These are phyloP conservation scores for Umbellularia californica DNA, from an alignment of 164 flowering plant genomes.

Conservation along the genomic window DNA sequence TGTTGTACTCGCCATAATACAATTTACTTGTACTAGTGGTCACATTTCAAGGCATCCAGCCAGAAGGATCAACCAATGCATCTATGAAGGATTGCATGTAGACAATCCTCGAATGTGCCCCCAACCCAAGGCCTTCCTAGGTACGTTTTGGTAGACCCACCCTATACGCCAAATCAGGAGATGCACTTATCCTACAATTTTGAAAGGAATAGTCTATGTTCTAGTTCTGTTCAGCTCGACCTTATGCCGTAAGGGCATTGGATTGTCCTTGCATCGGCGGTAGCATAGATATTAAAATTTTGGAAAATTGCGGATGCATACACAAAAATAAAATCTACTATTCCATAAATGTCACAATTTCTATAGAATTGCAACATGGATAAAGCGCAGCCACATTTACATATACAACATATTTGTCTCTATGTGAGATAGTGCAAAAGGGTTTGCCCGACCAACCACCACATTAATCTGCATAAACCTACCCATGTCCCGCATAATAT, in stretches of 20 bases:
- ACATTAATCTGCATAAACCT: no score
- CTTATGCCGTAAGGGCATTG: slow-evolving; percentile 28
- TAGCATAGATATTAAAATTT: slow-evolving; percentile 31
- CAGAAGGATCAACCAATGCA: no score
- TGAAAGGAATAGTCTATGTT: slow-evolving; percentile 30
- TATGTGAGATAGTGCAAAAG: no score
- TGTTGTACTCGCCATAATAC: no score
- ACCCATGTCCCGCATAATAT: no score
- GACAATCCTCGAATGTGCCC: no score
- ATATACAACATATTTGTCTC: no score
- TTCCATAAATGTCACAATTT: slow-evolving; percentile 45
- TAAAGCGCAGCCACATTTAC: slow-evolving; percentile 36
- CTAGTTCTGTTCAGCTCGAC: slow-evolving; percentile 27
- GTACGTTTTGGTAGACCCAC: background rate
- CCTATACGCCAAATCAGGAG: slow-evolving; percentile 29
- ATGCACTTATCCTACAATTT: slow-evolving; percentile 22
- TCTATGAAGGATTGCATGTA: no score
- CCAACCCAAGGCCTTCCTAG: background rate
- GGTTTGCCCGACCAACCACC: no score
- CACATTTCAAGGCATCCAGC: no score
- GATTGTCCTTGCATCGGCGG: slow-evolving; percentile 26
- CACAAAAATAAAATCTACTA: slow-evolving; percentile 54
- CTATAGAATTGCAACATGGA: slow-evolving; percentile 46
- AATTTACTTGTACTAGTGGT: no score
- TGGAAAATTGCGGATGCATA: slow-evolving; percentile 46